Base-by-base conservation (phyloP, 179 eudicot species). In the Drosera spatulata region DNA sequence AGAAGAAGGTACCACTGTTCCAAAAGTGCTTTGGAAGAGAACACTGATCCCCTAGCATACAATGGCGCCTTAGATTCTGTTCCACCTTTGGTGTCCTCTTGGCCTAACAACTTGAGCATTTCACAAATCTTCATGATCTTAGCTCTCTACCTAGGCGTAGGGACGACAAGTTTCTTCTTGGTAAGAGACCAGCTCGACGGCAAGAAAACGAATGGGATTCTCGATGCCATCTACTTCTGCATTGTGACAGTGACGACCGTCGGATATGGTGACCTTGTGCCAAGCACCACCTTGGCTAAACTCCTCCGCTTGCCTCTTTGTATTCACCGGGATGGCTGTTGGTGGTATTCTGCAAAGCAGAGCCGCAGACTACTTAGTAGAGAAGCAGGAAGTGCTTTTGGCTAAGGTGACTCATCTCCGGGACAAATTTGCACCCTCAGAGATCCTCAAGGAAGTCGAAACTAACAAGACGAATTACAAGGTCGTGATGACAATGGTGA, bases 241-340 rank as follows among this genome's bases (percentile, higher is more conserved):
- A 71, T 87, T 49, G 97, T 90, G 13, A 87, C 97, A 6, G 85
- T 91, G 94, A 91, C 94, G 1, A 91, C 97, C 1, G 96, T 85
- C 59, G 96, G 97, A 22, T 91, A 91, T 47, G 97, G 96, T 46
- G 96, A 87, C 69, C 94, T 91, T 10, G 89, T 91, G 15, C 97
- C 97, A 38, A 63, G 75, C 22, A 85, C 80, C 38, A 58, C 64
- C 10, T 55, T 71, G 11, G 50, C 96, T 9, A 87, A 90, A 66
- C 80, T 90, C 43, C 83, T 90, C 41, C 41, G 77, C 96, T 2
- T 87, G 94, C 69, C 72, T 69, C 14, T 90, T 81, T 76, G 97
- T 85, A 4, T 90, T 90, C 65, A 67, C 75, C 6, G 96, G 97
- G 8, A 81, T 85, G 94, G 86, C 85, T 38, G 61, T 90, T 33